Evolutionary conservation across 129 eudicot genomes (phyloP).

Genomic region (Pseudognaphalium luteoalbum): DNA sequence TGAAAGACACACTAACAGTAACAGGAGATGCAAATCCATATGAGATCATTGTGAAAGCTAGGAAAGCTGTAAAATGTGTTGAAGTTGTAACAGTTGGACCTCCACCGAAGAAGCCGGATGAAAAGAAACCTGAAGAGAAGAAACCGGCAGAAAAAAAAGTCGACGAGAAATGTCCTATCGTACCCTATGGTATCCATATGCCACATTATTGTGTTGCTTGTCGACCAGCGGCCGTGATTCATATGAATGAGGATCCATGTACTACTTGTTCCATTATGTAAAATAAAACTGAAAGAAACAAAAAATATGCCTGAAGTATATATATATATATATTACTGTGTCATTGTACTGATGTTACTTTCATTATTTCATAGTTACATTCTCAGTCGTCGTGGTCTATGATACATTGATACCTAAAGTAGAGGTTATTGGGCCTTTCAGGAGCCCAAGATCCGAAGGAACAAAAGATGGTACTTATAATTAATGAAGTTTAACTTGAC

Average conservation of each 20-base stretch:
- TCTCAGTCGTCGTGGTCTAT: background rate
- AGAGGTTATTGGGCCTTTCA: background rate
- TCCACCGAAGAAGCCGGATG: constrained; percentile 51
- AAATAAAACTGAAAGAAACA: background rate
- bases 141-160: constrained; percentile 18
- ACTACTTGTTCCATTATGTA: constrained; percentile 37
- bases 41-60: constrained; percentile 40
- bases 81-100: constrained; percentile 67
- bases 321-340: no score
- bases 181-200: background rate
- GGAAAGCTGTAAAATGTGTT: constrained; percentile 43
- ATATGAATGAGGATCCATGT: constrained; percentile 17
- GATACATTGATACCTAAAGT: background rate
- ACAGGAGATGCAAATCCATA: constrained; percentile 73
- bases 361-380: background rate
- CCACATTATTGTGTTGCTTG: background rate
- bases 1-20: constrained; percentile 54
- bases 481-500: no score
- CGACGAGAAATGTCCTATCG: background rate
- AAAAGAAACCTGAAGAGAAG: constrained; percentile 24
- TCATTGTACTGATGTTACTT: background rate
- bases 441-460: background rate
- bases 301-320: background rate
- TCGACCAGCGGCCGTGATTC: constrained; percentile 21
- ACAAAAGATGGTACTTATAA: no score